Evolutionary conservation across 768 basidiomycete genomes (phyloP).

Genomic region (Candolleomyces aberdarensis): DNA sequence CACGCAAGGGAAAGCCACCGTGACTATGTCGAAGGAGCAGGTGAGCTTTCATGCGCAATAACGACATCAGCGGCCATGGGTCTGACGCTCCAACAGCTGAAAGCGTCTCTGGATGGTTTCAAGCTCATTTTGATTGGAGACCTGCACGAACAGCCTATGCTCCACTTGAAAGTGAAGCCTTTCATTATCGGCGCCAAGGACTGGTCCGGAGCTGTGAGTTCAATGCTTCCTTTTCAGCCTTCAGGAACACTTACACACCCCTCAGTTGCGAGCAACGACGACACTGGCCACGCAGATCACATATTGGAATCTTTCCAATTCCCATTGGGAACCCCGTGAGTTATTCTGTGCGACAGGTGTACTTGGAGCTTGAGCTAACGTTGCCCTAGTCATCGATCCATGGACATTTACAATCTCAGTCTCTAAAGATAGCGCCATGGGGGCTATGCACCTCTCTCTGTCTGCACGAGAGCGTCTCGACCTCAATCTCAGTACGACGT

Average conservation of each 20-base stretch:
- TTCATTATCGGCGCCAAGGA: conserved; percentile 83
- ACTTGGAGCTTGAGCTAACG: not conserved
- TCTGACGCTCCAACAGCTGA: conserved; percentile 50
- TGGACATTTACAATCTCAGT: conserved; percentile 86
- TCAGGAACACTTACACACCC: not conserved
- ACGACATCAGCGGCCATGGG: not conserved
- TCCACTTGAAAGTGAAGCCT: conserved; percentile 84
- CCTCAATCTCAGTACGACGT: conserved; percentile 86
- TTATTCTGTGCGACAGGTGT: conserved; percentile 6
- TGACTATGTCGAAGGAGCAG: conserved; percentile 74
- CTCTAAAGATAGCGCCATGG: conserved; percentile 45
- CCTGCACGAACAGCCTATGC: conserved; percentile 89
- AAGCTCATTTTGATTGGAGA: conserved; percentile 93
- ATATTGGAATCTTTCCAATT: conserved; percentile 97
- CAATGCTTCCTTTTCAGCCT: not conserved
- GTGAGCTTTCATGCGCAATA: conserved; percentile 34
- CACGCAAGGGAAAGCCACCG: conserved; percentile 37
- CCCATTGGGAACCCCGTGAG: conserved; percentile 95
- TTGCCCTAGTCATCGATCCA: conserved; percentile 78
- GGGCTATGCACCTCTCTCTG: conserved; percentile 57
- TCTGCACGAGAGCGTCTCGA: conserved; percentile 83
- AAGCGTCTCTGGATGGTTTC: conserved; percentile 86
- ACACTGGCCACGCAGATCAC: conserved; percentile 80
- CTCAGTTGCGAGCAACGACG: conserved; percentile 79
- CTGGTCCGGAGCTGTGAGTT: conserved; percentile 86